phyloP scores from a whole-genome alignment of 164 flowering plant genomes.

The Saururus chinensis region DNA sequence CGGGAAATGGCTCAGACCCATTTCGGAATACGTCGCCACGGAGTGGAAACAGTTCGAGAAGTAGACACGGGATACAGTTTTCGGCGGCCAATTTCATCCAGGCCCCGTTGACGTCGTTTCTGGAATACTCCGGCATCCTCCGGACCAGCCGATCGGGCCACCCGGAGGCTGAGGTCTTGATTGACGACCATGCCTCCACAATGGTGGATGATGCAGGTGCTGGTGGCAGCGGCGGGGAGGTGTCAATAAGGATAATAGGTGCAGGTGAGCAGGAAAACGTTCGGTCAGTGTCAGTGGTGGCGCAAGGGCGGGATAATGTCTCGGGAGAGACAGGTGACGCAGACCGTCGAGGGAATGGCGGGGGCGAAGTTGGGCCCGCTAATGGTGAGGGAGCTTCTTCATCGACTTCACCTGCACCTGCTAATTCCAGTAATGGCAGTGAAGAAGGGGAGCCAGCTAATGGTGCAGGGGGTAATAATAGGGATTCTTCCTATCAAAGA shows the following conservation, averaged over 20 bases:
- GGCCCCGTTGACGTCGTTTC: constrained; percentile 66
- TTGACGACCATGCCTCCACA: constrained; percentile 16
- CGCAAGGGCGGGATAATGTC: constrained; percentile 9
- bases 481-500: constrained; percentile 90
- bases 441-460: constrained; percentile 40
- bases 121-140: constrained; percentile 78
- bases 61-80: constrained; percentile 40
- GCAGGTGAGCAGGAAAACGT: constrained; percentile 57
- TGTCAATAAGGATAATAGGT: constrained; percentile 84
- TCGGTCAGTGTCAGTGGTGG: constrained; percentile 16
- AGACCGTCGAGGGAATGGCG: constrained; percentile 27
- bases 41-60: constrained; percentile 23
- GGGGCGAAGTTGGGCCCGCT: constrained; percentile 24
- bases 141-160: constrained; percentile 37
- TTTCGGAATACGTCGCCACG: constrained; percentile 34
- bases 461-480: constrained; percentile 32
- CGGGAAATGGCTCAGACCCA: constrained; percentile 37
- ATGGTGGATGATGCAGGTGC: constrained; percentile 25
- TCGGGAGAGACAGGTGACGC: constrained; percentile 10
- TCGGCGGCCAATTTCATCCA: constrained; percentile 69
- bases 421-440: constrained; percentile 14
- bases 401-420: constrained; percentile 9
- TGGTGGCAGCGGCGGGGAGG: constrained; percentile 49
- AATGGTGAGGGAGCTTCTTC: constrained; percentile 25
- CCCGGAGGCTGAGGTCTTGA: constrained; percentile 42